Base-by-base conservation (phyloP, 371 early-diverging fungal species). In the Mucor saturninus region DNA sequence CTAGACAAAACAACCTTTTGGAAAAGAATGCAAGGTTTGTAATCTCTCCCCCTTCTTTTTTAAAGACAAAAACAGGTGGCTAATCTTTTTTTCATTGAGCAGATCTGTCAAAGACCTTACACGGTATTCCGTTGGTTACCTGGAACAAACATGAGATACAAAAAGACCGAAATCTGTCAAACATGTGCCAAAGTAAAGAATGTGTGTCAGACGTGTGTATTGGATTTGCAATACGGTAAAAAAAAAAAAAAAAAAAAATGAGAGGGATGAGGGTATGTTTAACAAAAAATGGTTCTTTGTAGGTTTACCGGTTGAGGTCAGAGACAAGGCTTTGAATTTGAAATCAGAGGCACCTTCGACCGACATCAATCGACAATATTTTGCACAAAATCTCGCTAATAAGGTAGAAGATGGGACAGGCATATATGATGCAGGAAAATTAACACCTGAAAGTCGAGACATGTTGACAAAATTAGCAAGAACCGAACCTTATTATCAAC, bases 41-140 rank as follows among this genome's bases (percentile, higher is more conserved):
- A 21, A 21, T 21, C 21, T 21, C 21, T 21, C 21, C 21, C 21
- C 21, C 21, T 21, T 21, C 1, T 21, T 21, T 21, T 21, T 21
- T 21, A 4, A 45, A 35, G 51, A 31, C n/a, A 15, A 7, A 4
- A 4, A 46, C 15, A 21, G 21, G 21, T 21, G 21, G 21, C 21
- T 21, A 21, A 21, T 21, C 21, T 21, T 21, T 21, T 21, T 21
- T 21, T 21, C 21, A 21, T 21, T 21, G 21, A 21, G 21, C 62
- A 87, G 87, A 88, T 95, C 58, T 98, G 98, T 70, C 74, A 79
- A 42, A 83, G 95, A 45, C 95, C 98, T 2, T 98, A 96, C 69
- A 98, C 99, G n/a, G 89, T 96, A 30, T 98, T 97, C 74, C 89
- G 94, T 46, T 98, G 99, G 99, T 76, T 86, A 45, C 99, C 99